A percentile compares a stretch with the other conserved stretches of the same genome.
Evolutionary conservation across 768 basidiomycete genomes (phyloP).

Genomic region (Leccinum olivaceopallidum): DNA sequence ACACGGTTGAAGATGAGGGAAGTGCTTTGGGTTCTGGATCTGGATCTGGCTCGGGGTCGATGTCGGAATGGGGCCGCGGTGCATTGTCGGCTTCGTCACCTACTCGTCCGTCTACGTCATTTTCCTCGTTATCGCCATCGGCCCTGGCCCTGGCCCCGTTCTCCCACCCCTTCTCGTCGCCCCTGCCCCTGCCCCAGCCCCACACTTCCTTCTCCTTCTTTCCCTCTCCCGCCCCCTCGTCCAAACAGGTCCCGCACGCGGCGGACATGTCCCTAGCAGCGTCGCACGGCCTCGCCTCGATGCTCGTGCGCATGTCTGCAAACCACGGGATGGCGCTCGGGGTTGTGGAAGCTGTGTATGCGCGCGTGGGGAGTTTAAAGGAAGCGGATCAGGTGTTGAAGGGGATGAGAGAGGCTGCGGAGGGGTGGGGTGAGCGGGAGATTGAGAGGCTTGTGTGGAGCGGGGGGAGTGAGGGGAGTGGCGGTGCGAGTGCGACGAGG

Average conservation of each 20-base stretch:
- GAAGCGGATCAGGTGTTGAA: slow-evolving; percentile 40
- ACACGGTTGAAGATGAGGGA: neutral
- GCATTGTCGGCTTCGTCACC: neutral
- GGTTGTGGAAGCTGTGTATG: slow-evolving; percentile 42
- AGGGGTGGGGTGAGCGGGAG: slow-evolving; percentile 24
- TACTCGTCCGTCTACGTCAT: neutral
- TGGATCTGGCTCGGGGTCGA: neutral
- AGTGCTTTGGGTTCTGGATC: neutral
- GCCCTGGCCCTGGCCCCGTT: neutral
- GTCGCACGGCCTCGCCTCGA: slow-evolving; percentile 31
- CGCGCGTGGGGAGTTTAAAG: slow-evolving; percentile 34
- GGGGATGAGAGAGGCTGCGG: slow-evolving; percentile 40
- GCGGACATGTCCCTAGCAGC: slow-evolving; percentile 18
- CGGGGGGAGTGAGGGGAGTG: too few species aligned
- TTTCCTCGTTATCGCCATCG: neutral
- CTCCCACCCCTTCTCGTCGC: neutral
- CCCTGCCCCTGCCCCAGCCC: neutral
- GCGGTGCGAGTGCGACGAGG: too few species aligned
- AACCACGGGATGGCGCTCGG: slow-evolving; percentile 46
- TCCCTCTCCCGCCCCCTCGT: neutral
- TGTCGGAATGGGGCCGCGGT: neutral
- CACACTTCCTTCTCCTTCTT: neutral
- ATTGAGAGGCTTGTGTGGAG: slow-evolving; percentile 7
- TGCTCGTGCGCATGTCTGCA: slow-evolving; percentile 41
- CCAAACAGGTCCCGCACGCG: slow-evolving; percentile 1